Evolutionary conservation across 306 rosid species (phyloP), one percentile per base, ranked within the genome.

Genomic region (Boehmeria nivea): DNA sequence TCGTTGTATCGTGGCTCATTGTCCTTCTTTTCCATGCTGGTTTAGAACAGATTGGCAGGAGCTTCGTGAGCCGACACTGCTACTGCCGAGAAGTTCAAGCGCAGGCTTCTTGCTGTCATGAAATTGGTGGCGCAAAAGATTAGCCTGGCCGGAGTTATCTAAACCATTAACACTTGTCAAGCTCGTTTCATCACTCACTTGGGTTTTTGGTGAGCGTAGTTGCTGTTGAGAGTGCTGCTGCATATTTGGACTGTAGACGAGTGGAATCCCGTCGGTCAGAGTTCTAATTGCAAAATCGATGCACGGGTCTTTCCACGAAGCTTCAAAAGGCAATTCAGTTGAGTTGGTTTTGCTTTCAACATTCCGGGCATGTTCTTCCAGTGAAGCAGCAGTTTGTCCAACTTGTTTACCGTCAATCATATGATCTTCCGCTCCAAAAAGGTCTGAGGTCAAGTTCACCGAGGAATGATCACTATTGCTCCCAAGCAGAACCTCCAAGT

Each of bases 271-370:
- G 48, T 76, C 81, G 1, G 86, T 86, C 51, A 86, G 86, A 38
- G 94, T 82, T 73, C 83, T 84, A 8, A 76, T 69, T 1, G 94
- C 94, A 51, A 90, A 90, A 53, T 87, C 88, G 38, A 87, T 84
- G 64, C 91, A 84, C 4, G 97, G 95, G 60, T 86, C 94, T 45
- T 77, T 59, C 86, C 82, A 78, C 65, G 79, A 68, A 48, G 58
- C 75, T 28, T 61, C 74, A 12, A 56, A 60, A 38, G 77, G 67
- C 21, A 68, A 43, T 11, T 75, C 76, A 33, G 55, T 33, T 25
- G 71, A 56, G 42, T 57, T 45, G 0, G 24, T 63, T 33, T 59
- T 63, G 2, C 3, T 40, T 67, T 65, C 72, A 39, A 63, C 59
- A 27, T 39, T 48, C 23, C 61, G 33, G 0, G 34, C 55, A 36